Evolutionary conservation across 176 grass and related monocot species (phyloP).

Genomic region (Oryza punctata): DNA sequence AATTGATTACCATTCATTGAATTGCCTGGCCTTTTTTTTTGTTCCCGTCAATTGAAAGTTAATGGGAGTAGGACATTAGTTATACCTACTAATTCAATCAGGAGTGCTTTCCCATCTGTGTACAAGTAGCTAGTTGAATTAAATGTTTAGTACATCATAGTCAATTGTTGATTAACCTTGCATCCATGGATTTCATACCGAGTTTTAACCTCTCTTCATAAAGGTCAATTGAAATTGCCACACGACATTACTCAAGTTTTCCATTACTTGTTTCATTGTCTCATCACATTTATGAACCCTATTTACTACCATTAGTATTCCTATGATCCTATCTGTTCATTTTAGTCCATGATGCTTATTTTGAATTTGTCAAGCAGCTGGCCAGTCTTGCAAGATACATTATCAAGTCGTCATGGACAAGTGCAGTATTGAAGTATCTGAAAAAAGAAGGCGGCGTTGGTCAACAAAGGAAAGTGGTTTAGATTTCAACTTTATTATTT

Average conservation of each 20-base stretch:
- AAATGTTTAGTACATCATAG: neutral
- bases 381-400: conserved; percentile 30
- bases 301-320: neutral
- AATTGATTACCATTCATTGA: neutral
- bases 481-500: neutral
- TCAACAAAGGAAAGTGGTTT: conserved; percentile 58
- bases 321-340: neutral
- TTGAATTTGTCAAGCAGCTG: conserved; percentile 17
- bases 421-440: conserved; percentile 22
- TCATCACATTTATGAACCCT: neutral
- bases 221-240: neutral
- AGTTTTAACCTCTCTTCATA: conserved; percentile 19
- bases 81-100: neutral
- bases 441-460: conserved; percentile 47
- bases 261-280: conserved; percentile 5
- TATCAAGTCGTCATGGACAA: conserved; percentile 24
- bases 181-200: neutral
- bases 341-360: neutral
- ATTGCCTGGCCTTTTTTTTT: neutral
- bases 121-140: conserved; percentile 12
- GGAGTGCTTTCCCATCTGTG: neutral
- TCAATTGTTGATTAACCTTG: conserved; percentile 3
- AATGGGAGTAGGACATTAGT: neutral
- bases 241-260: neutral
- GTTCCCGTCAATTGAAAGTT: neutral